Evolutionary conservation across 1,139 yeast genomes (phyloP), one percentile per base, ranked within the genome.

Genomic region (Saccharomycopsis crataegensis): DNA sequence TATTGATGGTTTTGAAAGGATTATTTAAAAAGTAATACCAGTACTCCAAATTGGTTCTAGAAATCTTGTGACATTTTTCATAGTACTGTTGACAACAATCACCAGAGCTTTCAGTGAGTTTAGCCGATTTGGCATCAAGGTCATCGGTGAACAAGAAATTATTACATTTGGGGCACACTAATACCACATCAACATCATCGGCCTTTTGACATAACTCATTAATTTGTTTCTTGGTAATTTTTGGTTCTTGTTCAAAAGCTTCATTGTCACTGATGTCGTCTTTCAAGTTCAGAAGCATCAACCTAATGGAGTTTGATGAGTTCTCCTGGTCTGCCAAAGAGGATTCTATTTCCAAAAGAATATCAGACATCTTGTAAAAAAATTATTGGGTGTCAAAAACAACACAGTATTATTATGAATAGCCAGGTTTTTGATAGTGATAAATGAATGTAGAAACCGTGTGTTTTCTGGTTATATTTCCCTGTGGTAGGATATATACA

Each of bases 1-100:
- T 70, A 52, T 73, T 68, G 52, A 76, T 68, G 36, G 81, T 76
- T 51, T 72, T 68, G 16, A 75, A 68, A 1, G 79, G 78, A 59
- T 73, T 70, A 53, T 69, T 70, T 44, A 78, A 64, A 53, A 77
- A 75, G 42, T 74, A 67, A 53, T 72, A 62, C 81, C 81, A 77
- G 60, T 68, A 78, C 4, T 71, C 67, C 42, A 64, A 63, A 54
- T 77, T 80, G 41, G 75, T 62, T 16, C 59, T 57, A 11, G 60
- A 56, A 16, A 57, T 41, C 12, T 62, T 59, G 2, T 49, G 49
- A 2, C 55, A 34, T 9, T 43, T 42, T 28, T 46, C 36, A 33
- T 60, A 50, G 40, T 58, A 54, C 31, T 57, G 52, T 12, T 49
- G 41, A 46, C 67, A 64, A 41, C 67, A 64, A 2, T 59, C 53